phyloP scores from a whole-genome alignment of 2,329 filamentous ascomycete genomes.

The Pseudopithomyces maydicus region DNA sequence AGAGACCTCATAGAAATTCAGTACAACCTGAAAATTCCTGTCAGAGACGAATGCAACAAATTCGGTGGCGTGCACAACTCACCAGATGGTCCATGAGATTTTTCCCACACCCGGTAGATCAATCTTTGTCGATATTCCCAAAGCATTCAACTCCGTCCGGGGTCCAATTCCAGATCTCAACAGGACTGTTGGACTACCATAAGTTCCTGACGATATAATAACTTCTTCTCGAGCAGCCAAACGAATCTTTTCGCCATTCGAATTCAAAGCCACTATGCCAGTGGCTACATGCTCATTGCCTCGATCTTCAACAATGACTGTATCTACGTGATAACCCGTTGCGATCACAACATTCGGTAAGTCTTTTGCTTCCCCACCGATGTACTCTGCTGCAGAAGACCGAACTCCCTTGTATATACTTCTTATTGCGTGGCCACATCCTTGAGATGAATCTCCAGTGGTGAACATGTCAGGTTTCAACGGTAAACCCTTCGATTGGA shows the following conservation, averaged over 20 bases:
- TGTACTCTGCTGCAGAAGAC: constrained; percentile 37
- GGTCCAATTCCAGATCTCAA: constrained; percentile 64
- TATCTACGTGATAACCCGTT: constrained; percentile 37
- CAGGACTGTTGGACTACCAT: constrained; percentile 20
- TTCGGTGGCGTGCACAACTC: constrained; percentile 43
- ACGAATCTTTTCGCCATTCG: constrained; percentile 45
- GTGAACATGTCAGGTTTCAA: constrained; percentile 66
- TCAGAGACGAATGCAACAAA: constrained; percentile 48
- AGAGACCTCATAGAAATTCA: constrained; percentile 65
- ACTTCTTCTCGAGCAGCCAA: constrained; percentile 44
- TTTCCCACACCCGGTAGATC: constrained; percentile 67
- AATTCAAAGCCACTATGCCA: constrained; percentile 47
- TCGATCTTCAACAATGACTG: constrained; percentile 53
- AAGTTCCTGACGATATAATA: constrained; percentile 39
- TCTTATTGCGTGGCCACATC: constrained; percentile 38
- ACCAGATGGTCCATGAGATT: constrained; percentile 69
- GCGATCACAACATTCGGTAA: constrained; percentile 43
- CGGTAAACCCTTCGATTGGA: constrained; percentile 59
- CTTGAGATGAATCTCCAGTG: constrained; percentile 43
- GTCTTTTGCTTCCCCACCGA: constrained; percentile 47
- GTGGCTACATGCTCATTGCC: constrained; percentile 49
- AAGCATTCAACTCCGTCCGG: constrained; percentile 54
- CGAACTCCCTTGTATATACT: constrained; percentile 39
- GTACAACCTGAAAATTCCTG: constrained; percentile 49
- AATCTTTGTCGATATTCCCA: constrained; percentile 58